A percentile compares a stretch with the other conserved stretches of the same genome.
These are phyloP conservation scores for Geum urbanum DNA, from an alignment of 306 rosid genomes.

Conservation along the genomic window DNA sequence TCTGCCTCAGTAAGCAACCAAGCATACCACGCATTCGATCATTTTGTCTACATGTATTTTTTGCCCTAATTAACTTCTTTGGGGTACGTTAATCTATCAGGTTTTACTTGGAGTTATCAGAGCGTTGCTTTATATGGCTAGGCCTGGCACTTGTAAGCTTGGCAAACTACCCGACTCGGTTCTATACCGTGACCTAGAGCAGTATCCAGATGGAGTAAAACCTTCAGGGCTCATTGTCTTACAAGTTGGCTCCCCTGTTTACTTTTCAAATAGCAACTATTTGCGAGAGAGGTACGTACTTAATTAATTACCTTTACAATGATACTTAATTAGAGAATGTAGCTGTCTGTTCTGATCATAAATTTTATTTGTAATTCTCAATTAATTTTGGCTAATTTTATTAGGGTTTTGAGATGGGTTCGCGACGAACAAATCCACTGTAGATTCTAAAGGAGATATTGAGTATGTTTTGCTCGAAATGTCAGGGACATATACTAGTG, in stretches of 20 bases:
- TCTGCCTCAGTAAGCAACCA: constrained; percentile 51
- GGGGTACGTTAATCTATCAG: constrained; percentile 23
- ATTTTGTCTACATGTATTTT: too few relatives aligned
- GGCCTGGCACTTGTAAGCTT: constrained; percentile 75
- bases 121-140: constrained; percentile 74
- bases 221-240: constrained; percentile 48
- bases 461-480: constrained; percentile 63
- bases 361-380: not conserved
- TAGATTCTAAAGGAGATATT: constrained; percentile 13
- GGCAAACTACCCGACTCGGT: constrained; percentile 51
- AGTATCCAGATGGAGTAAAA: constrained; percentile 41
- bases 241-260: constrained; percentile 85
- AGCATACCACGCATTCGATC: too few relatives aligned
- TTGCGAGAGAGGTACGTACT: constrained; percentile 61
- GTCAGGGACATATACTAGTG: constrained; percentile 39
- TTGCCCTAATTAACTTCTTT: too few relatives aligned
- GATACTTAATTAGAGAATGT: not conserved
- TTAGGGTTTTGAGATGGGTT: constrained; percentile 72
- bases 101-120: constrained; percentile 60
- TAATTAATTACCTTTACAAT: not conserved
- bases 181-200: constrained; percentile 61
- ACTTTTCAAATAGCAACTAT: constrained; percentile 64
- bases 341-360: not conserved
- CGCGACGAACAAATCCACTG: constrained; percentile 45
- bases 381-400: constrained; percentile 1